Evolutionary conservation across 768 basidiomycete species (phyloP).

Genomic region (Strobilomyces dryophilus): DNA sequence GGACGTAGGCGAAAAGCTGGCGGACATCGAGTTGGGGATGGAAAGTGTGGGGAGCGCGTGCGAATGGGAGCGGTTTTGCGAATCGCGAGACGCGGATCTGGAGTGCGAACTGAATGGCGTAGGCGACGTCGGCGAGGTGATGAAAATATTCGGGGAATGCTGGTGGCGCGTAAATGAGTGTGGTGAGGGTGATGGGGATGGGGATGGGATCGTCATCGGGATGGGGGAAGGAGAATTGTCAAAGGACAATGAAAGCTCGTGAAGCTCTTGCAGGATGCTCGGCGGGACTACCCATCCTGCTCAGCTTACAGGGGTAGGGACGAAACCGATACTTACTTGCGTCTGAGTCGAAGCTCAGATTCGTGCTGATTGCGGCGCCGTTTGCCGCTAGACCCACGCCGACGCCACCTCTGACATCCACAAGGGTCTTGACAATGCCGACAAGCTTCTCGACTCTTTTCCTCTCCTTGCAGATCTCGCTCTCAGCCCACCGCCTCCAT

Average conservation of each 20-base stretch:
- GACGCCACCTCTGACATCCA: slow-evolving; percentile 55
- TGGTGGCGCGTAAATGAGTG: slow-evolving; percentile 11
- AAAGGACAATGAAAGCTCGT: slow-evolving; percentile 26
- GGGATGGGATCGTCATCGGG: slow-evolving; percentile 16
- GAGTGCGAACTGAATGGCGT: slow-evolving; percentile 25
- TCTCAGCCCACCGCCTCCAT: slow-evolving; percentile 29
- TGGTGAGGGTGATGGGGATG: slow-evolving; percentile 28
- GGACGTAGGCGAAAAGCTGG: slow-evolving; percentile 21
- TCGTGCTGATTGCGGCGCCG: background rate
- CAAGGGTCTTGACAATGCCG: slow-evolving; percentile 53
- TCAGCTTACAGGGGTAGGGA: slow-evolving; percentile 2
- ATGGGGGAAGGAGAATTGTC: slow-evolving; percentile 15
- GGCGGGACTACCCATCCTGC: slow-evolving; percentile 12
- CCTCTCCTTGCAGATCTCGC: slow-evolving; percentile 52
- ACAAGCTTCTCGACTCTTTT: slow-evolving; percentile 60
- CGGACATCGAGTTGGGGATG: slow-evolving; percentile 4
- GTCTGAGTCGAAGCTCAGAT: slow-evolving; percentile 5
- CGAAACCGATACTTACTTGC: slow-evolving; percentile 8
- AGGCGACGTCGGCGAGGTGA: slow-evolving; percentile 59
- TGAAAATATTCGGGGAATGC: slow-evolving; percentile 62
- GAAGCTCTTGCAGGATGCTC: slow-evolving; percentile 24
- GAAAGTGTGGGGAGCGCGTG: slow-evolving; percentile 10
- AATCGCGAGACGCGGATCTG: slow-evolving; percentile 19
- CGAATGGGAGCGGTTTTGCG: slow-evolving; percentile 7
- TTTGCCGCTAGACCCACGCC: background rate